Base-by-base conservation (phyloP, 129 eudicot genomes). In the Helichrysum umbraculigerum region DNA sequence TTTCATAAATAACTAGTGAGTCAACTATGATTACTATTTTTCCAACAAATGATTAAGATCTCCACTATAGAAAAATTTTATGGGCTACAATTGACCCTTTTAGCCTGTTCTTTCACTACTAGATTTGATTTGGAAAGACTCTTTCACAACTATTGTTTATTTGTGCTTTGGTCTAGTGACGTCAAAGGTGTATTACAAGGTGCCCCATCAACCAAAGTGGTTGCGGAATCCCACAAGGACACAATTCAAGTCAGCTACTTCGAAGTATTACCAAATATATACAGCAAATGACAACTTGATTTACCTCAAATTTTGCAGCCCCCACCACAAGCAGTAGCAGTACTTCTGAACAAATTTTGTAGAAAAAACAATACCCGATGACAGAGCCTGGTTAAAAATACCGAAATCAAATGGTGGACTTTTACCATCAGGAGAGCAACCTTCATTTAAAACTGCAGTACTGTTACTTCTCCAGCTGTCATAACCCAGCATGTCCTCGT, bases 271-370 rank as follows among this genome's bases (percentile, higher is more conserved):
- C 37, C 15, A 33, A 67, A 67, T 41, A 39, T 20, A 30, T 28
- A 57, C 81, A 78, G 29, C 37, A 9, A 51, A 64, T 12, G 35
- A 64, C 6, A 61, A 72, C 70, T 76, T 16, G 10, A 39, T 15
- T 78, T 78, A 95, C 98, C 98, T 93, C 83, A 95, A 77, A 79
- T 95, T 91, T 73, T 95, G 99, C 77, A 95, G 87, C 16, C 99
- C 99, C 96, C 97, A 95, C 99, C 99, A 95, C 73, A 95, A 86
- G 78, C 99, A 95, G 83, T 91, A 95, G 79, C 93, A 91, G 81
- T 95, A 95, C 78, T 95, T 95, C 11, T 91, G 84, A 67, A 89
- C 58, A 81, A 95, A 95, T 17, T 80, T 78, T 39, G 69, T 85
- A 33, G 99, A 89, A 11, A 77, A 84, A 78, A 91, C 93, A 71